Base-by-base conservation (phyloP, 1,284 basidiomycete species). In the Melampsora occidentalis region DNA sequence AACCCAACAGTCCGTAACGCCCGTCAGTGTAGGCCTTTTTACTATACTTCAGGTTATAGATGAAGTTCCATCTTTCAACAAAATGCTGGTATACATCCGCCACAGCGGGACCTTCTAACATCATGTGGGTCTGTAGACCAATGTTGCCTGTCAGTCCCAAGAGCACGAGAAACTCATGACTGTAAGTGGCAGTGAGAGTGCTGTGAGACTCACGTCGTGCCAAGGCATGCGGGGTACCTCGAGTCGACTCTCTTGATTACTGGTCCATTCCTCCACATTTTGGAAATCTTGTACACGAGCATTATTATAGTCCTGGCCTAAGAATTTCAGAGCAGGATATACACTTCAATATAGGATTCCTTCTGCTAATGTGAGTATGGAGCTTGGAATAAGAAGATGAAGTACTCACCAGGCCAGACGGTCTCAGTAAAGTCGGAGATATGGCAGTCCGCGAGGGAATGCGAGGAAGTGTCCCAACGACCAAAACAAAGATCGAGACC, bases 401-500 rank as follows among this genome's bases (percentile, higher is more conserved):
- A 42, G 22, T 28, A 25, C 10, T 59, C 48, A 1, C 95, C 95
- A 0, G 94, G 92, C 85, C 95, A 97, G 42, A 97, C 85, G 0
- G 92, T 92, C 69, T 86, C 86, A 49, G 86, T 84, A 81, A 94
- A 94, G 80, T 94, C 86, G 1, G 91, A 91, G 0, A 93, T 92
- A 81, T 97, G 94, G 10, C 89, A 91, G 81, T 97, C 94, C 4
- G 94, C 90, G 49, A 96, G 86, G 1, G 93, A 92, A 81, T 81
- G 86, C 83, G 76, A 76, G 79, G 90, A 88, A 0, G 90, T 93
- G 83, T 97, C 95, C 94, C 94, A 98, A 46, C 95, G 89, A 6
- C 95, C 95, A 80, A 94, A 95, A 84, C 94, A 97, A 22, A 95
- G 86, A 82, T 97, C 94, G 22, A 96, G 87, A 28, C 93, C 93